Evolutionary conservation across 1,284 basidiomycete genomes (phyloP), one percentile per base, ranked within the genome.

Genomic region (Rhodotorula sp.): DNA sequence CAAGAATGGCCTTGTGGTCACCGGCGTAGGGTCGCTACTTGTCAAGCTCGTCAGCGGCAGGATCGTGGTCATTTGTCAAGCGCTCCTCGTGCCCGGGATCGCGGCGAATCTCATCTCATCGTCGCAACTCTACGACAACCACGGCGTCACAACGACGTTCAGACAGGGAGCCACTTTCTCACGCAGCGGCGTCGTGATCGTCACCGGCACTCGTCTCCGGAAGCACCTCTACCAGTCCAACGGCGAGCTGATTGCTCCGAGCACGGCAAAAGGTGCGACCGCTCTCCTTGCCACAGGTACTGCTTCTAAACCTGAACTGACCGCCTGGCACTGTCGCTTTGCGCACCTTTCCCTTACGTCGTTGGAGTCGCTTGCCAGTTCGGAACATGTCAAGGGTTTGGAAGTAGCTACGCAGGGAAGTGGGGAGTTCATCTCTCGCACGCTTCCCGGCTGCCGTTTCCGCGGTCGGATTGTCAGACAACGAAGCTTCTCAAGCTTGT

Each of bases 401-500:
- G 34, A 34, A 34, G 34, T 34, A 34, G 6, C 6, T 34, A 34
- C 34, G 5, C 5, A 34, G 8, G 34, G 34, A 34, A 34, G 34
- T 34, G 34, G 3, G 34, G 34, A 34, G 34, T 5, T 34, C 34
- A 34, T 34, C 34, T 34, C 34, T 34, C 34, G 34, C 34, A 34
- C 34, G 34, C 6, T 34, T 34, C 34, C 34, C 34, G 34, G 34
- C 6, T 34, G 34, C 34, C 34, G 34, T 34, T 34, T 34, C 34
- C 34, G 34, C 34, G 34, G 34, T 34, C 34, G 6, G 34, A 8
- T 34, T 5, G 5, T 34, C 34, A 34, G 34, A 34, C 34, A 5
- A 34, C 34, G 8, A 5, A 34, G 34, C 34, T 62, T 1, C 64
- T 75, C 3, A 64, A 75, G 31, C 65, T 82, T 16, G 76, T 84